These are phyloP conservation scores for Candida bentonensis DNA, from an alignment of 805 yeast species.

Conservation along the genomic window DNA sequence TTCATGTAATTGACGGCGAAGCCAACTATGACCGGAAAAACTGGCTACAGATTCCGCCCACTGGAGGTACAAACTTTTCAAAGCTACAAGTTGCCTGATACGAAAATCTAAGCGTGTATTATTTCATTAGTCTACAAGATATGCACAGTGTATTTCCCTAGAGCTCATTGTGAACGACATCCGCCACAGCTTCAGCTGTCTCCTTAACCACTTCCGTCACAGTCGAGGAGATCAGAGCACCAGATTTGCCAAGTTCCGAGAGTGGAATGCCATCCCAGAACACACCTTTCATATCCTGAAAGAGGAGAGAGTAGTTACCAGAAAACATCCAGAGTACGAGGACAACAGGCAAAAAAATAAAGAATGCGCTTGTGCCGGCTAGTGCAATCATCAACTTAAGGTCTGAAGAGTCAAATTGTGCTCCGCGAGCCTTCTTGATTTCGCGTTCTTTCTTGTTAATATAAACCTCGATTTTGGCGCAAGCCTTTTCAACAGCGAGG, in stretches of 20 bases:
- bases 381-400: background rate
- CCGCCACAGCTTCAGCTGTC: background rate
- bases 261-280: background rate
- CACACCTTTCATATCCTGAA: background rate
- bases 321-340: constrained; percentile 2
- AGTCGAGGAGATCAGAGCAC: background rate
- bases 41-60: constrained; percentile 68
- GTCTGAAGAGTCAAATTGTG: background rate
- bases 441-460: constrained; percentile 39
- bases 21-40: constrained; percentile 47
- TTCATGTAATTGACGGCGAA: constrained; percentile 62
- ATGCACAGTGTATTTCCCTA: background rate
- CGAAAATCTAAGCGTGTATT: too few species aligned
- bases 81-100: constrained; percentile 38
- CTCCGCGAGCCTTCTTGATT: background rate
- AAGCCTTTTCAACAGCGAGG: constrained; percentile 64
- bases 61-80: constrained; percentile 50
- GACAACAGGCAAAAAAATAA: background rate
- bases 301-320: background rate
- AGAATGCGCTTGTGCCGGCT: background rate
- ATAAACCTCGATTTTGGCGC: constrained; percentile 82
- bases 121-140: background rate
- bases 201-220: background rate
- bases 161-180: constrained; percentile 10
- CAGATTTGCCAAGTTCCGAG: too few species aligned